Conservation (phyloP, 352 stramenopile species). For the Phytopythium montanum region DNA sequence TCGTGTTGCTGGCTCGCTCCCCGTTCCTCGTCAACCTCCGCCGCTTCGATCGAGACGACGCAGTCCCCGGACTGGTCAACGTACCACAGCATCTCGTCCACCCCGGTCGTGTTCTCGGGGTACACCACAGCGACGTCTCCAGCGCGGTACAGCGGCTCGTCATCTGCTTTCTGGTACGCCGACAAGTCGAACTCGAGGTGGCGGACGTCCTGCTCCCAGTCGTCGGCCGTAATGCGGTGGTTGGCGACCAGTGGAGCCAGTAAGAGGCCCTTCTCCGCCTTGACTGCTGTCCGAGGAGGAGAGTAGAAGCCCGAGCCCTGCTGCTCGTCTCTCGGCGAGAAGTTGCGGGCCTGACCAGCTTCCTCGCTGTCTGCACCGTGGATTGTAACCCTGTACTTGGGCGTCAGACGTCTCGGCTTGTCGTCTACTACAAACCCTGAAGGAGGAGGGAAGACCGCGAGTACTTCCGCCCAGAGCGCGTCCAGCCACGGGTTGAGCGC, state of each 20-base stretch:
- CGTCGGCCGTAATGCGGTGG: conserved; percentile 50
- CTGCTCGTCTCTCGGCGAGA: conserved; percentile 23
- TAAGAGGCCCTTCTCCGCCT: conserved; percentile 38
- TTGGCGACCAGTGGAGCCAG: conserved; percentile 58
- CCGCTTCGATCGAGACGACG: conserved; percentile 44
- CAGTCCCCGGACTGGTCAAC: conserved; percentile 29
- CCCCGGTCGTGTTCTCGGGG: conserved; percentile 67
- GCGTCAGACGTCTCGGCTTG: conserved; percentile 42
- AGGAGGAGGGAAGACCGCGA: conserved; percentile 46
- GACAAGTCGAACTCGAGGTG: conserved; percentile 71
- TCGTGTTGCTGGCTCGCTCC: conserved; percentile 29
- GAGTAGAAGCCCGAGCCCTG: conserved; percentile 55
- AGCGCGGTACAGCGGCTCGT: conserved; percentile 33
- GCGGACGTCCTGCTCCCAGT: conserved; percentile 82
- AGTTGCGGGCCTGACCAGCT: conserved; percentile 8
- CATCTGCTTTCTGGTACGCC: background rate
- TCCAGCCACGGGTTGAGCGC: conserved; percentile 81
- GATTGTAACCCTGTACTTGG: conserved; percentile 38
- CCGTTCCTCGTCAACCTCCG: conserved; percentile 17
- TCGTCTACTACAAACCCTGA: conserved; percentile 65
- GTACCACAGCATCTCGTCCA: conserved; percentile 67
- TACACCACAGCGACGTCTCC: conserved; percentile 78
- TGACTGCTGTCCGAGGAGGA: conserved; percentile 36
- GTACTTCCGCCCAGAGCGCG: conserved; percentile 58
- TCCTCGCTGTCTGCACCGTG: conserved; percentile 16